phyloP scores from a whole-genome alignment of 768 basidiomycete genomes.

The Neoboletus magnificus region DNA sequence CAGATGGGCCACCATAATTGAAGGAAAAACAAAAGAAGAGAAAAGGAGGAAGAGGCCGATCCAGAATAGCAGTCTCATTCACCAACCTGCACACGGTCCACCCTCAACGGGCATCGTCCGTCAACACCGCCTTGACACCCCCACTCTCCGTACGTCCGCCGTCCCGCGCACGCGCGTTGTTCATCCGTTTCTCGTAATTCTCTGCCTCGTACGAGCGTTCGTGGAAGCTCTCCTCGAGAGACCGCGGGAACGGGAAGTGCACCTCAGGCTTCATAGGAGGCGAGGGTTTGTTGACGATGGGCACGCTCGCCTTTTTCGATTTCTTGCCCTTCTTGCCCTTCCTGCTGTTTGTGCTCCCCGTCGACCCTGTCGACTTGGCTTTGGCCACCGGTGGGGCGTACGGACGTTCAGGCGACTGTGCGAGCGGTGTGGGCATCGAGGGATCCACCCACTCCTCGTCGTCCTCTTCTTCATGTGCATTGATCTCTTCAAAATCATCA shows the following conservation, averaged over 20 bases:
- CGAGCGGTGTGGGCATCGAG: constrained; percentile 41
- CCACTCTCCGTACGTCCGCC: constrained; percentile 84
- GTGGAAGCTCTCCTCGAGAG: constrained; percentile 38
- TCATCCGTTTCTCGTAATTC: constrained; percentile 55
- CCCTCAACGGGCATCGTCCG: constrained; percentile 34
- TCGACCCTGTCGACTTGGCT: constrained; percentile 26
- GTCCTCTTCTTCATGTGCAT: constrained; percentile 32
- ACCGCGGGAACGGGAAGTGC: constrained; percentile 66
- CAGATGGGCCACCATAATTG: constrained; percentile 8
- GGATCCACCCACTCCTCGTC: constrained; percentile 71
- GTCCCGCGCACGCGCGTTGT: constrained; percentile 68
- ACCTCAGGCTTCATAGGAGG: constrained; percentile 30
- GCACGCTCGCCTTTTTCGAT: constrained; percentile 34
- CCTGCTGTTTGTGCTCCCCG: constrained; percentile 22
- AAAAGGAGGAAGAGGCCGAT: neutral
- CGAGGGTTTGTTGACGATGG: constrained; percentile 38
- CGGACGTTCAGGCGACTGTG: constrained; percentile 21
- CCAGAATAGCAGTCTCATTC: constrained; percentile 13
- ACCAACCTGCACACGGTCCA: constrained; percentile 2
- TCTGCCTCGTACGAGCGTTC: constrained; percentile 21
- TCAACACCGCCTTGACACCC: constrained; percentile 72
- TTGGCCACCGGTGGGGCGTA: constrained; percentile 28
- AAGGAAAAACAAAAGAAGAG: constrained; percentile 3
- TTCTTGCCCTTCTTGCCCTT: constrained; percentile 38
- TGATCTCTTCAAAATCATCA: constrained; percentile 29